These are phyloP conservation scores for Cucurbita ficifolia DNA, from an alignment of 306 rosid genomes.

Conservation along the genomic window DNA sequence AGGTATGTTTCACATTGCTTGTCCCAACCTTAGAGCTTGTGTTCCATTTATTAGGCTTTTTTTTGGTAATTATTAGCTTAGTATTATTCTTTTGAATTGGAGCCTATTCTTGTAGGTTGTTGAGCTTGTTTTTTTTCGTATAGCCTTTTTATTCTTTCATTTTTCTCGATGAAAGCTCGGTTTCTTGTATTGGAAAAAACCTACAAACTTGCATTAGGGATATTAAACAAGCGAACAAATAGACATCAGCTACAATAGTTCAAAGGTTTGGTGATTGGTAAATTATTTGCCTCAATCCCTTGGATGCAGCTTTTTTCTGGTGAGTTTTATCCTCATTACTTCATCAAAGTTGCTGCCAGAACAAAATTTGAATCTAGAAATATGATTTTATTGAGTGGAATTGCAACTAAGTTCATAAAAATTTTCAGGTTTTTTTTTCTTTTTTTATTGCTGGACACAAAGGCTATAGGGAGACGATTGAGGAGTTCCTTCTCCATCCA, in stretches of 20 bases:
- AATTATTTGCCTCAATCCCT: not conserved
- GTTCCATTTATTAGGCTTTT: no score
- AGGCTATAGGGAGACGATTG: not conserved
- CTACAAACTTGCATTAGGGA: no score
- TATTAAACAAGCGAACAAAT: not conserved
- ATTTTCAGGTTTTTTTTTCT: no score
- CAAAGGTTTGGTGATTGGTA: not conserved
- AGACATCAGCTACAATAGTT: not conserved
- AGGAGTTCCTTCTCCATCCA: not conserved
- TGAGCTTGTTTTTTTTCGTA: no score
- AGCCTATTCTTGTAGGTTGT: no score
- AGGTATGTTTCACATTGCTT: no score
- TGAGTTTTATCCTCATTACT: not conserved
- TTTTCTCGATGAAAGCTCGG: not conserved
- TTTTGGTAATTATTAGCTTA: no score
- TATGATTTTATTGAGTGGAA: not conserved
- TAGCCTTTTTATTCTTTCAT: not conserved
- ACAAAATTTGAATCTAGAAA: not conserved
- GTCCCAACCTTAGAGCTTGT: no score
- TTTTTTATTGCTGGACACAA: no score
- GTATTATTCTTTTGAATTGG: no score
- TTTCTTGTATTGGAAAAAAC: no score
- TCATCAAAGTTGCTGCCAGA: not conserved
- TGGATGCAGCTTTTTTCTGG: not conserved
- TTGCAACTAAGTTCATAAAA: not conserved